Base-by-base conservation (phyloP, 495 filamentous ascomycete species). In the Neurospora tetrasperma region DNA sequence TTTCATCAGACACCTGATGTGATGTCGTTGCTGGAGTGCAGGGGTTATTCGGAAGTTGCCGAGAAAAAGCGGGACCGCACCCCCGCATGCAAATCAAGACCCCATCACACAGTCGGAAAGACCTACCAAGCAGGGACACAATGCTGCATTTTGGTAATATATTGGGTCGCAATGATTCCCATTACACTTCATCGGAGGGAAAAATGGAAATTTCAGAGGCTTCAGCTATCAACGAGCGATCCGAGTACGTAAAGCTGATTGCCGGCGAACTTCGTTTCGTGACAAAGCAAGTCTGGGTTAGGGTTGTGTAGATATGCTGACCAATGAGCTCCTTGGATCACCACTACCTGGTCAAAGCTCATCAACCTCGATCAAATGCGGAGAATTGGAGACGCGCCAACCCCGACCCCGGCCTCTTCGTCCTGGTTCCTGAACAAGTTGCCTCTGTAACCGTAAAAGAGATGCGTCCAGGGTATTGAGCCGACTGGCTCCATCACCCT, bases 401-500 rank as follows among this genome's bases (percentile, higher is more conserved):
- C 5, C 35, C 54, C 27, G 54, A 66, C 54, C 54, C 54, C 14
- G 14, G 54, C 54, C 54, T 66, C 54, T 66, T 66, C 54, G 27
- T 66, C 54, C 54, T 31, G 54, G 54, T 66, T 66, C 54, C 54
- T 66, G 27, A 66, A 66, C 54, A 31, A 35, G 54, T 66, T 35
- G 54, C 54, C 54, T 66, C 54, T 14, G 31, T 35, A 66, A 35
- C 54, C 35, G 35, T 38, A 27, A 66, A 27, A 66, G 54, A 31
- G 73, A 77, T 74, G 70, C 73, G 62, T 66, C 59, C 54, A 59
- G 69, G 59, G 54, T 31, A 62, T 42, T 74, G 70, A 76, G 69
- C 72, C 71, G 40, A 38, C 70, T 42, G 77, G 77, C 73, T 74
- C 76, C 71, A 44, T 71, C 46, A 70, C 76, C 42, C 44, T 41